Evolutionary conservation across 1,284 basidiomycete genomes (phyloP), one percentile per base, ranked within the genome.

Genomic region (Vanrija humicola): DNA sequence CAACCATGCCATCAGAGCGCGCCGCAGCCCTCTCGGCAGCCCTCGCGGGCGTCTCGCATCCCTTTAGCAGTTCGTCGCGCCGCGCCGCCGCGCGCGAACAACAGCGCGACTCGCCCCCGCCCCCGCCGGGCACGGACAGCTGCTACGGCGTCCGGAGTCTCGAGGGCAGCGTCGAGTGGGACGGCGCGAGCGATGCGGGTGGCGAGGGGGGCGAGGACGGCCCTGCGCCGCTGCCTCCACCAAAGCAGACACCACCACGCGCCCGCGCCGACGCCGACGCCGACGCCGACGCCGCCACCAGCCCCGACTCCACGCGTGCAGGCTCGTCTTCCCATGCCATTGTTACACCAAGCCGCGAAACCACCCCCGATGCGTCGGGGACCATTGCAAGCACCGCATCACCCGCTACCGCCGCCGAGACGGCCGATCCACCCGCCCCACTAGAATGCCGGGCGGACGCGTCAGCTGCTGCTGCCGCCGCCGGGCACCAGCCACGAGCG

Each of bases 121-220:
- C 56, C 43, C 53, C 63, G 3, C 19, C 52, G 3, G 63, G 60
- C 28, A 34, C 50, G 1, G 66, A 67, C 47, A 64, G 62, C 48
- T 63, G 48, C 50, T 67, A 60, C 40, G 66, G 66, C n/a, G 66
- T 67, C 7, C 52, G 64, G 16, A 67, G 66, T 43, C 54, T 67
- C 5, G 46, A 67, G 5, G 50, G 58, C n/a, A 62, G 57, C 21
- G 58, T 64, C 40, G 42, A 26, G 14, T 50, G 48, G 48, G 28
- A 28, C 28, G 28, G 10, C 28, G 21, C 21, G 21, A 23, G 21
- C 5, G 28, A 28, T 7, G 28, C 28, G 28, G 28, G 28, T 28
- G 28, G 28, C 28, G 28, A 28, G 7, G 10, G n/a, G n/a, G n/a
- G n/a, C n/a, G n/a, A n/a, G n/a, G n/a, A n/a, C n/a, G n/a, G n/a